Evolutionary conservation across 441 rosid genomes (phyloP).

Genomic region (Corymbia calophylla): DNA sequence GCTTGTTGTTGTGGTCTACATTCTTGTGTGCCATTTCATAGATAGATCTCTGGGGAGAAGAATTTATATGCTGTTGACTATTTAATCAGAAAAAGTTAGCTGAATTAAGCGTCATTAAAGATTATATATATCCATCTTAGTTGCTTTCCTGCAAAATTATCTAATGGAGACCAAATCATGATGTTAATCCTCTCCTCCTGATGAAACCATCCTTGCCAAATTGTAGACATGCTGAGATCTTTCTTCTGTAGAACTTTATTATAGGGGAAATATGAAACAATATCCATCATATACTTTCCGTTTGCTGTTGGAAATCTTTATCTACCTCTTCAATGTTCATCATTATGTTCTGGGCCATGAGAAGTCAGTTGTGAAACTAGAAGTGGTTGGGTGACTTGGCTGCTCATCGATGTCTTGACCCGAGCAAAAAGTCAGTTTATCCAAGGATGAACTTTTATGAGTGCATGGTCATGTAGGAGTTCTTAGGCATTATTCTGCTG

Average conservation of each 20-base stretch:
- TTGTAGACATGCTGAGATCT: not conserved
- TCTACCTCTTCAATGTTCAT: not conserved
- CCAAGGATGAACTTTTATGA: not conserved
- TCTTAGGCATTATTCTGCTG: not conserved
- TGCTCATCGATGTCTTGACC: not conserved
- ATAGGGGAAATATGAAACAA: not conserved
- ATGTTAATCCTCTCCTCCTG: not conserved
- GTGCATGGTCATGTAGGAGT: not conserved
- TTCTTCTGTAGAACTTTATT: not conserved
- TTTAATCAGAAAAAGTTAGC: not conserved
- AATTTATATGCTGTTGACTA: not conserved
- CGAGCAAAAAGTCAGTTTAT: not conserved
- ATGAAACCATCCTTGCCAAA: not conserved
- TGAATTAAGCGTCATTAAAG: not conserved
- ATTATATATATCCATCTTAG: not conserved
- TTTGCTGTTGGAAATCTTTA: not conserved
- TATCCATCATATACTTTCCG: not conserved
- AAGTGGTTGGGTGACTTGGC: not conserved
- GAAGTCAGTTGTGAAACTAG: not conserved
- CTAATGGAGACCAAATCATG: not conserved
- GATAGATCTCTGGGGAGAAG: not conserved
- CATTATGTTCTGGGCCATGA: not conserved
- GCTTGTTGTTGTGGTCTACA: not conserved
- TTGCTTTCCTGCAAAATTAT: not conserved
- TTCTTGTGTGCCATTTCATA: not conserved